A percentile compares a stretch with the other conserved stretches of the same genome.
Evolutionary conservation across 148 eudicot genomes (phyloP).

Genomic region (Rhododendron williamsianum): DNA sequence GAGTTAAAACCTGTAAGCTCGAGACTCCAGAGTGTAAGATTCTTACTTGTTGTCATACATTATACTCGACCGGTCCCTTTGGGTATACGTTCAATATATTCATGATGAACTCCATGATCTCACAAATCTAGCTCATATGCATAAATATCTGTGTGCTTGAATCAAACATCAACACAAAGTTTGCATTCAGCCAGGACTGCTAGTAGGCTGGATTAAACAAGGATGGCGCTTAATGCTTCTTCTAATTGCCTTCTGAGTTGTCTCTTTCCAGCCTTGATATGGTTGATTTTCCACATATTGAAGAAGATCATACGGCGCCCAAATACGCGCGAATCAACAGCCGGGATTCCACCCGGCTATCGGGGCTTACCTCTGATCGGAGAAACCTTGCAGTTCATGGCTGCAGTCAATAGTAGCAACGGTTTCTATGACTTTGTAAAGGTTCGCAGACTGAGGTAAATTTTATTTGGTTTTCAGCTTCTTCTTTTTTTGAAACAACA

Average conservation of each 20-base stretch:
- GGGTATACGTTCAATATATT: background rate
- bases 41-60: background rate
- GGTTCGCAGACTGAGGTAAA: conserved; percentile 33
- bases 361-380: conserved; percentile 37
- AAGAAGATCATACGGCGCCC: background rate
- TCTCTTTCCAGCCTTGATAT: conserved; percentile 5
- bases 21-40: background rate
- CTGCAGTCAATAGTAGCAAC: conserved; percentile 29
- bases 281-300: conserved; percentile 6
- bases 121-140: background rate
- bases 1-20: background rate
- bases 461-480: no score
- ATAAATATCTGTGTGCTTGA: background rate
- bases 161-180: background rate
- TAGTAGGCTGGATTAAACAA: background rate
- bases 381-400: conserved; percentile 47
- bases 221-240: background rate
- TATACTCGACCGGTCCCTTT: background rate
- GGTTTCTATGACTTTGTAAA: conserved; percentile 44
- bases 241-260: background rate
- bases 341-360: conserved; percentile 28
- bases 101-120: background rate
- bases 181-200: background rate
- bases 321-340: conserved; percentile 7
- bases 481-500: no score